Conservation (phyloP, 768 basidiomycete species). For the Trichaptum fuscoviolaceum region DNA sequence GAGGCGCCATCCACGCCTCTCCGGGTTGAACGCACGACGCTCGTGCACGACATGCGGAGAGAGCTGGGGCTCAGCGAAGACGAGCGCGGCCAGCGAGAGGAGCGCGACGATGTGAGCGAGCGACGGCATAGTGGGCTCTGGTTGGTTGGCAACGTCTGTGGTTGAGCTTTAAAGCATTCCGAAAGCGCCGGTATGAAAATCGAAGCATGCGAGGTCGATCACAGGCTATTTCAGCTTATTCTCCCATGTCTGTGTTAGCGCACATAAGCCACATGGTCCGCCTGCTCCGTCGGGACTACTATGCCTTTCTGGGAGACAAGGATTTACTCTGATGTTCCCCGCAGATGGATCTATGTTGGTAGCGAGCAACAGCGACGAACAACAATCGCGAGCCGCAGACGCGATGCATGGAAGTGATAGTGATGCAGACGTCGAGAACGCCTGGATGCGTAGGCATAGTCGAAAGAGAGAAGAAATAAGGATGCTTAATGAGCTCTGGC, state of each 20-base stretch:
- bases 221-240: not conserved
- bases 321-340: not conserved
- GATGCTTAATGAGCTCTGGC: not conserved
- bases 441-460: not conserved
- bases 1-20: conserved; percentile 9
- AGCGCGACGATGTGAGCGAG: not conserved
- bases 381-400: too few species aligned
- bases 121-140: not conserved
- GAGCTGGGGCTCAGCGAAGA: conserved; percentile 15
- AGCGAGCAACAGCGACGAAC: not conserved
- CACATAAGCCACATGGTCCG: not conserved
- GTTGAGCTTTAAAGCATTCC: not conserved
- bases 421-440: not conserved
- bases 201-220: not conserved
- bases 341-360: not conserved
- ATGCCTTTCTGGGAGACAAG: not conserved
- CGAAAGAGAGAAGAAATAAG: not conserved
- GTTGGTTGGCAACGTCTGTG: not conserved
- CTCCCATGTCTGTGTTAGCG: not conserved
- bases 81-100: conserved; percentile 15
- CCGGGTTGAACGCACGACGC: conserved; percentile 29
- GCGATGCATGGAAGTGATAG: not conserved
- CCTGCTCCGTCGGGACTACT: not conserved
- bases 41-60: conserved; percentile 31
- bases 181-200: not conserved